Base-by-base conservation (phyloP, 768 basidiomycete genomes). In the Russula dissimulans region DNA sequence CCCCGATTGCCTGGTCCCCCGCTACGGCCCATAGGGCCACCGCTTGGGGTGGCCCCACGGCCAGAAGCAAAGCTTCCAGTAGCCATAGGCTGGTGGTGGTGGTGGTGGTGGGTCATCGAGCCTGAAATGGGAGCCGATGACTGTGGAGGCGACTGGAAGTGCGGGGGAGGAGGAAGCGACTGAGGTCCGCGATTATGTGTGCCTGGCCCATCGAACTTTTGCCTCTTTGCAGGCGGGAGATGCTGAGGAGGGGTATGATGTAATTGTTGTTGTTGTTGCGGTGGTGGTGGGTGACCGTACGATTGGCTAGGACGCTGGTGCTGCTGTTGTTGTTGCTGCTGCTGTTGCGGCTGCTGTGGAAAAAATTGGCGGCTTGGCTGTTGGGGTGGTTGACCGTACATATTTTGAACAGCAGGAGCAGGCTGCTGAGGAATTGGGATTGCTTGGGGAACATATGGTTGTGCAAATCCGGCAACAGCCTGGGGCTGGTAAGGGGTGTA, bases 211-310 rank as follows among this genome's bases (percentile, higher is more conserved):
- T 95, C 94, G 68, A 94, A 94, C 45, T 92, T 82, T 66, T 86
- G 91, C 55, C 94, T 78, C 71, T 97, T 97, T 1, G 92, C 92
- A 3, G 94, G 93, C 9, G 94, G 94, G n/a, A 86, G 77, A 68
- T 91, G 87, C 66, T 89, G 88, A 39, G 86, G 85, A 10, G 86
- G 81, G 0, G 82, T 75, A 64, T 90, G 87, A 64, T 85, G 79
- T 26, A 76, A 55, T 56, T 70, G 73, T 56, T 70, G 73, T 52
- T 80, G 81, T 50, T 65, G 68, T 56, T 70, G 73, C 52, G 79
- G 81, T 52, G 64, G 68, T 32, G 69, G 69, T 41, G 64, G 65
- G 57, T 68, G 66, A 52, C 68, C 34, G 43, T 60, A 70, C 36
- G 77, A 81, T 50, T 74, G 79, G 64, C 73, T 79, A 56, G 73